Evolutionary conservation across 495 filamentous ascomycete genomes (phyloP).

Genomic region (Penicillium egyptiacum): DNA sequence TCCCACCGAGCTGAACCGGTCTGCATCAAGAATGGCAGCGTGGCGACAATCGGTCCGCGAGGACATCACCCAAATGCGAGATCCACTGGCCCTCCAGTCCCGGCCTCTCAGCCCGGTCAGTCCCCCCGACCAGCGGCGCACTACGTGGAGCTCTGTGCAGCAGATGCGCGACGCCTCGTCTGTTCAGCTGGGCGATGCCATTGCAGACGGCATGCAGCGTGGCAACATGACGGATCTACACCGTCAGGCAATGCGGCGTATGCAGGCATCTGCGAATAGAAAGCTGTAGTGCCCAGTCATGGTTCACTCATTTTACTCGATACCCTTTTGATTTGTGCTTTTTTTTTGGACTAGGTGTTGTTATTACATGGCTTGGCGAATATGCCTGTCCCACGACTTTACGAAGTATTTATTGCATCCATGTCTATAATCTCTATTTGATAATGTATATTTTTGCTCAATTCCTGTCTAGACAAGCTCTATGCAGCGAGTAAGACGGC

Average conservation of each 20-base stretch:
- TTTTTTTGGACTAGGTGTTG: constrained; percentile 4
- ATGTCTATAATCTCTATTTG: constrained; percentile 8
- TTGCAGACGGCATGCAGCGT: constrained; percentile 75
- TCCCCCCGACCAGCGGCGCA: constrained; percentile 23
- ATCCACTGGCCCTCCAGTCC: constrained; percentile 33
- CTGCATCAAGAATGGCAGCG: constrained; percentile 65
- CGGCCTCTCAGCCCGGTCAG: constrained; percentile 11
- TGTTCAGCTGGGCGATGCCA: constrained; percentile 47
- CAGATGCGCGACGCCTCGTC: constrained; percentile 34
- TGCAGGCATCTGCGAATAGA: constrained; percentile 73
- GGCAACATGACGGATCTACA: constrained; percentile 76
- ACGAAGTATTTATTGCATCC: constrained; percentile 7
- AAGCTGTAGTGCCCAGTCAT: constrained; percentile 17
- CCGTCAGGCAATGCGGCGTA: constrained; percentile 73
- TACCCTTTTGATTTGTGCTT: constrained; percentile 18
- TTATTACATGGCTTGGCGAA: neutral
- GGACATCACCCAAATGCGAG: constrained; percentile 51
- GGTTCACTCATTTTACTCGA: constrained; percentile 16
- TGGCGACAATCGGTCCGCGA: constrained; percentile 72
- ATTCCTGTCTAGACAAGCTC: constrained; percentile 9
- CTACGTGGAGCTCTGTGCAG: constrained; percentile 29
- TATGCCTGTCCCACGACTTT: constrained; percentile 3
- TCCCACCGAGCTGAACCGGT: constrained; percentile 37
- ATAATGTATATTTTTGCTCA: constrained; percentile 18
- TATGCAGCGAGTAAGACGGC: neutral